A percentile compares a stretch with the other conserved stretches of the same genome.
These are phyloP conservation scores for Lenzites betulinus DNA, from an alignment of 768 basidiomycete genomes.

Conservation along the genomic window DNA sequence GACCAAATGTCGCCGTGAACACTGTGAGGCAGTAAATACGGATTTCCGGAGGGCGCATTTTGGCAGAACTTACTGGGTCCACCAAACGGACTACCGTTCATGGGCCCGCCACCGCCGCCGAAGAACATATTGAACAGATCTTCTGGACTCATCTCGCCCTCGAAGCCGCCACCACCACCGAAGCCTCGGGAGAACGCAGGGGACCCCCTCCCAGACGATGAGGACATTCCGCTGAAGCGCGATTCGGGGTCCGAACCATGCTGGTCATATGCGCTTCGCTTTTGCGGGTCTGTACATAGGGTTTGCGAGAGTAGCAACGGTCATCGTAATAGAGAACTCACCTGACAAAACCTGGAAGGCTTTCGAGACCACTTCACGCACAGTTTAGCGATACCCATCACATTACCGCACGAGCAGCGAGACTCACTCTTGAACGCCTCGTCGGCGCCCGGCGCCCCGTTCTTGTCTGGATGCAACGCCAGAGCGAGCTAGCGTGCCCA, in stretches of 20 bases:
- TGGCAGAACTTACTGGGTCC: conserved; percentile 28
- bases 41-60: background rate
- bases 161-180: conserved; percentile 52
- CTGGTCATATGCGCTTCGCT: conserved; percentile 83
- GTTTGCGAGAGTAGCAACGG: background rate
- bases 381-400: conserved; percentile 8
- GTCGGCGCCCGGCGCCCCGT: conserved; percentile 96
- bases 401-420: conserved; percentile 20
- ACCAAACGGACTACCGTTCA: conserved; percentile 55
- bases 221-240: conserved; percentile 70
- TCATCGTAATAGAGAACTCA: conserved; percentile 25
- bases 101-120: conserved; percentile 58
- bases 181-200: conserved; percentile 56
- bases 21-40: conserved; percentile 39
- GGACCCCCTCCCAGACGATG: conserved; percentile 43
- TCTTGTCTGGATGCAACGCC: conserved; percentile 89
- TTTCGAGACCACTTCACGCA: conserved; percentile 85
- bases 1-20: conserved; percentile 79
- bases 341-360: conserved; percentile 95
- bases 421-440: conserved; percentile 94
- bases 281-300: conserved; percentile 69
- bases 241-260: conserved; percentile 89
- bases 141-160: conserved; percentile 90
- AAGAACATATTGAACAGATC: conserved; percentile 99
- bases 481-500: conserved; percentile 66